A percentile compares a stretch with the other conserved stretches of the same genome.
Conservation (phyloP, 2,329 filamentous ascomycete genomes). For the Calonectria fujianensis region DNA sequence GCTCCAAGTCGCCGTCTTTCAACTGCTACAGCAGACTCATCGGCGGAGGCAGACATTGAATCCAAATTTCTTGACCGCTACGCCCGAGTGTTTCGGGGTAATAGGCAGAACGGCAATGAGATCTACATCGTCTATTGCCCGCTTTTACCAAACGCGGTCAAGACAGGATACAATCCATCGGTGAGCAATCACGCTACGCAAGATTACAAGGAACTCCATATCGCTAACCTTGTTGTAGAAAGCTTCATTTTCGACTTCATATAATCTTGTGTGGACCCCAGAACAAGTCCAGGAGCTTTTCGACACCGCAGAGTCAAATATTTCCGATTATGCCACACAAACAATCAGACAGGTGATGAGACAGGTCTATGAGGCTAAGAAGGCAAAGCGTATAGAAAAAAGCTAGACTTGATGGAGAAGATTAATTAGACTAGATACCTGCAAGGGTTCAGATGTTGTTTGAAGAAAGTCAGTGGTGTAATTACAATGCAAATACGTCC, state of each 20-base stretch:
- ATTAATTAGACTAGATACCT: not conserved
- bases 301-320: constrained; percentile 37
- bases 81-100: constrained; percentile 45
- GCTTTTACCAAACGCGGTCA: constrained; percentile 38
- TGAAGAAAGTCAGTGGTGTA: too few species aligned
- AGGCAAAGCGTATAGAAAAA: constrained; percentile 14
- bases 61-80: constrained; percentile 31
- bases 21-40: fast-evolving
- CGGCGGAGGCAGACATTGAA: not conserved
- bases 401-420: not conserved
- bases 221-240: constrained; percentile 39
- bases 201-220: not conserved
- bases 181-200: constrained; percentile 26
- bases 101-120: constrained; percentile 21
- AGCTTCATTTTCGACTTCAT: constrained; percentile 47
- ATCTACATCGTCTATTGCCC: constrained; percentile 50
- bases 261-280: constrained; percentile 52
- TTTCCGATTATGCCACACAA: constrained; percentile 41
- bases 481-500: too few species aligned
- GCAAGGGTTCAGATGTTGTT: not conserved
- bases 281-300: constrained; percentile 44
- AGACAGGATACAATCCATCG: constrained; percentile 42
- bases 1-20: fast-evolving
- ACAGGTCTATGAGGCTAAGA: constrained; percentile 43
- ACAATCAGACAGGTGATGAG: constrained; percentile 42